phyloP scores from a whole-genome alignment of 495 filamentous ascomycete genomes.

The Oleoguttula mirabilis region DNA sequence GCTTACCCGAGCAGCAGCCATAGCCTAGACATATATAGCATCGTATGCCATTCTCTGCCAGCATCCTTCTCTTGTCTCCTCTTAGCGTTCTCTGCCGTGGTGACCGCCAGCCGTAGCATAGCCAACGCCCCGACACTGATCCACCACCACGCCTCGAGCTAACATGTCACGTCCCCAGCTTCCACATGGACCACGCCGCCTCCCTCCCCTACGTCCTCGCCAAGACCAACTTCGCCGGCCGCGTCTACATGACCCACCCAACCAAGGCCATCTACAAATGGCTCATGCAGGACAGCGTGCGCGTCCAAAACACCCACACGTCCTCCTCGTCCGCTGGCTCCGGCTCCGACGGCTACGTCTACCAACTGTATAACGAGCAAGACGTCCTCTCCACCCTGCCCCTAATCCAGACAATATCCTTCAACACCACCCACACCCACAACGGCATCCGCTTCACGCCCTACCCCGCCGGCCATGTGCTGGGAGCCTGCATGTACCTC shows the following conservation, averaged over 20 bases:
- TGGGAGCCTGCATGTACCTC: slow-evolving; percentile 97
- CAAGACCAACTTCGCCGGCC: slow-evolving; percentile 92
- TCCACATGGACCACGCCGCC: slow-evolving; percentile 94
- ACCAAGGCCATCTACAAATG: slow-evolving; percentile 99
- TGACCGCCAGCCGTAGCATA: background rate
- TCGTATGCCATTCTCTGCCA: slow-evolving; percentile 18
- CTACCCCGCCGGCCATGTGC: slow-evolving; percentile 90
- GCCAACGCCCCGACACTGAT: background rate
- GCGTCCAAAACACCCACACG: slow-evolving; percentile 69
- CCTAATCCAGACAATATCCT: slow-evolving; percentile 91
- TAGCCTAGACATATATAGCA: slow-evolving; percentile 21
- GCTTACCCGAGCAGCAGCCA: background rate
- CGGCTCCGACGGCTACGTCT: slow-evolving; percentile 15
- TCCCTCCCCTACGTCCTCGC: slow-evolving; percentile 92
- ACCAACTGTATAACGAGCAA: slow-evolving; percentile 76
- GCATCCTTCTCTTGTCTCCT: slow-evolving; percentile 2
- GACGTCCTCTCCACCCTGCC: slow-evolving; percentile 89
- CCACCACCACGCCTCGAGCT: background rate
- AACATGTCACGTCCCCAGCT: slow-evolving; percentile 36
- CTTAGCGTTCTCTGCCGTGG: slow-evolving; percentile 1
- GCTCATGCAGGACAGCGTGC: slow-evolving; percentile 91
- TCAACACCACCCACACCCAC: slow-evolving; percentile 93
- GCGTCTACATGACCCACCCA: slow-evolving; percentile 97
- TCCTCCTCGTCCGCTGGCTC: slow-evolving; percentile 55
- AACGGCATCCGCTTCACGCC: slow-evolving; percentile 93